phyloP scores from a whole-genome alignment of 768 basidiomycete genomes.

The Auricularia sp. region DNA sequence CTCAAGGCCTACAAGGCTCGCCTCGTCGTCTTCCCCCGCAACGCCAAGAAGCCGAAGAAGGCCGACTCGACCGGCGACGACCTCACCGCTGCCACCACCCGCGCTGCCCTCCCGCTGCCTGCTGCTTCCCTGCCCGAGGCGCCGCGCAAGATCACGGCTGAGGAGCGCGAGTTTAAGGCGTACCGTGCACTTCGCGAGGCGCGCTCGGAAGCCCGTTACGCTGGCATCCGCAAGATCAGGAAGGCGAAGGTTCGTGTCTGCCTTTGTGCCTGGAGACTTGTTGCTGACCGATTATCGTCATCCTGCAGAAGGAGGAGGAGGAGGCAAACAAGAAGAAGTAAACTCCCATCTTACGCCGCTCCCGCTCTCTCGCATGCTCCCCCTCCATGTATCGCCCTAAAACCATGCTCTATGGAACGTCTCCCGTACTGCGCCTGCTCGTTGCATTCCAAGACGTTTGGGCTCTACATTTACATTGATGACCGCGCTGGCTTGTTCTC shows the following conservation, averaged over 20 bases:
- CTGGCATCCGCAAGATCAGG: constrained; percentile 79
- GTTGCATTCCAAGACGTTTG: no score
- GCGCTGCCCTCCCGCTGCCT: constrained; percentile 56
- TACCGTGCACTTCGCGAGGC: constrained; percentile 79
- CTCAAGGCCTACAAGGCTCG: constrained; percentile 87
- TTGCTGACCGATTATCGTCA: constrained; percentile 11
- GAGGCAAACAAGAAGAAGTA: constrained; percentile 89
- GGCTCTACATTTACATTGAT: no score
- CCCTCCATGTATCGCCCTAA: neutral
- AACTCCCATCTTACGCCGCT: constrained; percentile 14
- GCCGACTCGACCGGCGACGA: constrained; percentile 84
- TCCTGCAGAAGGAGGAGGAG: constrained; percentile 73
- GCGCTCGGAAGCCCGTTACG: constrained; percentile 74
- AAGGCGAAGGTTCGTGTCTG: constrained; percentile 66
- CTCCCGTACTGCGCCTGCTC: neutral
- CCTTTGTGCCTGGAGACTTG: neutral
- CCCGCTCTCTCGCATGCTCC: neutral
- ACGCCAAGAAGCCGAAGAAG: constrained; percentile 90
- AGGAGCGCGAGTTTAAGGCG: constrained; percentile 83
- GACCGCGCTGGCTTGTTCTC: neutral
- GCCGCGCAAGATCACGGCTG: constrained; percentile 86
- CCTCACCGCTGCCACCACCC: constrained; percentile 67
- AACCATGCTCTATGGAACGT: neutral
- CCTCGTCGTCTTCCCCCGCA: constrained; percentile 94
- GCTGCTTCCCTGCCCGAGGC: constrained; percentile 57